Conservation (phyloP, 352 stramenopile genomes). For the Thraustochytrium striatum region DNA sequence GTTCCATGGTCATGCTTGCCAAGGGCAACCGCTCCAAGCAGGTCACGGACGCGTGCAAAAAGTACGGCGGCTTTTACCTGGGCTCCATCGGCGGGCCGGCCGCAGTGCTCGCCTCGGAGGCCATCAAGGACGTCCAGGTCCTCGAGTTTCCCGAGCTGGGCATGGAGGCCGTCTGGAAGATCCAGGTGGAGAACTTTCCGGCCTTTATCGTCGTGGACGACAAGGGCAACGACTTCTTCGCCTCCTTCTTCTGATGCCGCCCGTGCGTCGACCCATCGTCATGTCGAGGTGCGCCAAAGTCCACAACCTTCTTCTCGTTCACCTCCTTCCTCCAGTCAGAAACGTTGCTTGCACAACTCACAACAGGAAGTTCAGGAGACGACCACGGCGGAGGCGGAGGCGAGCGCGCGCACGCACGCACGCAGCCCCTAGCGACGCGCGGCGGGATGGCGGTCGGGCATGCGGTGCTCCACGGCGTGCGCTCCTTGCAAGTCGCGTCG, state of each 20-base stretch:
- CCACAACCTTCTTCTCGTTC: no score
- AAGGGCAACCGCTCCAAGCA: constrained; percentile 77
- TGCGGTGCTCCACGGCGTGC: no score
- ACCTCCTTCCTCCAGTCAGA: no score
- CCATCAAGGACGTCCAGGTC: constrained; percentile 80
- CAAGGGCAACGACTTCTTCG: constrained; percentile 81
- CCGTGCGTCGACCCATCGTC: no score
- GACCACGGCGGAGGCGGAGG: no score
- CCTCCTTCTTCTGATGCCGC: background rate
- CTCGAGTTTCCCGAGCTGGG: constrained; percentile 81
- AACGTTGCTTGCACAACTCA: no score
- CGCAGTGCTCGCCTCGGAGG: constrained; percentile 79
- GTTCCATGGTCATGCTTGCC: constrained; percentile 75
- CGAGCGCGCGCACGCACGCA: no score
- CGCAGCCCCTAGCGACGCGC: no score
- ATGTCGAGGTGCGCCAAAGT: no score
- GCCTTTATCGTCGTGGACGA: constrained; percentile 83
- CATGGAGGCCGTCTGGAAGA: constrained; percentile 86
- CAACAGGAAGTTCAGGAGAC: no score
- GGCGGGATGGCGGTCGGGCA: no score
- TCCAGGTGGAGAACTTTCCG: constrained; percentile 81
- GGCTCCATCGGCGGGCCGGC: constrained; percentile 78
- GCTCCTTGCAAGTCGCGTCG: no score
- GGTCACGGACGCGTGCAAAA: constrained; percentile 80
- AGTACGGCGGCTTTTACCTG: constrained; percentile 81